Evolutionary conservation across 2,329 filamentous ascomycete species (phyloP).

Genomic region (Colletotrichum viniferum): DNA sequence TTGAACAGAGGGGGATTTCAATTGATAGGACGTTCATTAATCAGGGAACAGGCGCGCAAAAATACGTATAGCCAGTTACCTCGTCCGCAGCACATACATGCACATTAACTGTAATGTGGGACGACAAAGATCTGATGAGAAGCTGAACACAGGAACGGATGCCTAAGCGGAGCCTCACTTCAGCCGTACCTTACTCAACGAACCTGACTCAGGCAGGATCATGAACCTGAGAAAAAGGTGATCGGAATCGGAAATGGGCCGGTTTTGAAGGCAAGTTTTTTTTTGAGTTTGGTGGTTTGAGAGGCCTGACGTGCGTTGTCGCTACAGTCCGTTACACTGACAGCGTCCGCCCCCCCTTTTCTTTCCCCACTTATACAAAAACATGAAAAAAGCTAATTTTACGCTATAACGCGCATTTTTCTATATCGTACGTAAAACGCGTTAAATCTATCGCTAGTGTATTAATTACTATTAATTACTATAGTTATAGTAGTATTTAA

Average conservation of each 20-base stretch:
- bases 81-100: neutral
- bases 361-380: too few species aligned
- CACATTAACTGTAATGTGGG: neutral
- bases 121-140: neutral
- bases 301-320: neutral
- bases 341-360: too few species aligned
- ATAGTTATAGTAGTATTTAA: too few species aligned
- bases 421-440: too few species aligned
- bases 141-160: neutral
- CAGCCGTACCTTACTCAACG: neutral
- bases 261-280: neutral
- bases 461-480: too few species aligned
- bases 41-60: neutral
- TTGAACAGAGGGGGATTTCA: neutral
- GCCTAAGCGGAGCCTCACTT: neutral
- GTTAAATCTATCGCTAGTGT: too few species aligned
- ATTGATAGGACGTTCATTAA: neutral
- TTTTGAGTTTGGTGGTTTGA: neutral
- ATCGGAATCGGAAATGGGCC: neutral
- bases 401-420: too few species aligned
- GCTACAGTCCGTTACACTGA: too few species aligned
- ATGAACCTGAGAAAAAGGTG: neutral
- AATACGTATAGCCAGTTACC: neutral
- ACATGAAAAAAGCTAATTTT: too few species aligned
- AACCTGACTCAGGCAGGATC: neutral